A percentile compares a stretch with the other conserved stretches of the same genome.
Conservation (phyloP, 208 protist species). For the Crithidia sp. region DNA sequence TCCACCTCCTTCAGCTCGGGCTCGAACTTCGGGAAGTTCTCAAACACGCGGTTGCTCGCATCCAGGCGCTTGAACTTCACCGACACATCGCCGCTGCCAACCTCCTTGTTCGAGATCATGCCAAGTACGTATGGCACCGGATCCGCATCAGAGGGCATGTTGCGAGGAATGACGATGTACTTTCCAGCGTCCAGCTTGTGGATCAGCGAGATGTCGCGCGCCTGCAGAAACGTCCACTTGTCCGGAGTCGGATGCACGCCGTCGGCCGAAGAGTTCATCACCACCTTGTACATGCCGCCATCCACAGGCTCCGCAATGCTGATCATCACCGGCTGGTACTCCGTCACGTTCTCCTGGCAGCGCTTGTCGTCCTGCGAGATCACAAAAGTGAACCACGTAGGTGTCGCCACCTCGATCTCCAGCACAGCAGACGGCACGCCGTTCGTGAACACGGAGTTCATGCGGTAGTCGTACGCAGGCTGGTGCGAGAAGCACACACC, state of each 20-base stretch:
- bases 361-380: slow-evolving; percentile 83
- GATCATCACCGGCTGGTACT: slow-evolving; percentile 87
- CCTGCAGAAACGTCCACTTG: slow-evolving; percentile 85
- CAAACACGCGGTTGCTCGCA: slow-evolving; percentile 70
- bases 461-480: slow-evolving; percentile 77
- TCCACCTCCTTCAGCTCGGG: slow-evolving; percentile 46
- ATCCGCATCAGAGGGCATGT: slow-evolving; percentile 44
- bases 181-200: slow-evolving; percentile 70
- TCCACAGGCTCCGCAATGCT: slow-evolving; percentile 67
- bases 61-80: slow-evolving; percentile 68
- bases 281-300: slow-evolving; percentile 59
- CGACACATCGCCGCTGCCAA: slow-evolving; percentile 54
- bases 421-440: slow-evolving; percentile 68
- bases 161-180: slow-evolving; percentile 77
- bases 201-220: slow-evolving; percentile 78
- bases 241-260: slow-evolving; percentile 55
- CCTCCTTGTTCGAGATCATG: slow-evolving; percentile 58
- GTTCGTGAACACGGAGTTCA: slow-evolving; percentile 74
- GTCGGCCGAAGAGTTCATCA: slow-evolving; percentile 78
- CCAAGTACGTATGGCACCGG: slow-evolving; percentile 63
- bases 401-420: slow-evolving; percentile 64
- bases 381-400: slow-evolving; percentile 71
- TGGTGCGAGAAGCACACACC: slow-evolving; percentile 77
- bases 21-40: slow-evolving; percentile 88
- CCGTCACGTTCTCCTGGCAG: slow-evolving; percentile 35